phyloP scores from a whole-genome alignment of 176 grass and related monocot genomes.

The Musa itinerans region DNA sequence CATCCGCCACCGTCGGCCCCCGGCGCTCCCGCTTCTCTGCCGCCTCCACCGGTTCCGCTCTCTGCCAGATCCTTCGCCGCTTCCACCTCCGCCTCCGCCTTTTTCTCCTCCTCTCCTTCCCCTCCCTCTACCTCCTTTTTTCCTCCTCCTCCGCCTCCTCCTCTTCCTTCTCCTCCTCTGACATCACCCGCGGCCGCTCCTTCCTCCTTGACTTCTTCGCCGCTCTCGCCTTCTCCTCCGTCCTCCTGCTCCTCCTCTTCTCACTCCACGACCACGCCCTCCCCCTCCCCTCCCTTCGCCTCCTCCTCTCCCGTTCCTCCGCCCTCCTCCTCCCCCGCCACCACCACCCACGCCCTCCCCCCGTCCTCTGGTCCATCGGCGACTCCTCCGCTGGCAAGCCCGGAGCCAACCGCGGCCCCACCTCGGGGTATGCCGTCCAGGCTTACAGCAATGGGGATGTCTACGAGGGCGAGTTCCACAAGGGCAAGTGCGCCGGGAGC shows the following conservation, averaged over 20 bases:
- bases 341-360: constrained; percentile 25
- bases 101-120: constrained; percentile 56
- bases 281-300: constrained; percentile 2
- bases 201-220: constrained; percentile 82
- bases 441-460: constrained; percentile 78
- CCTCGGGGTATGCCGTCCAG: constrained; percentile 71
- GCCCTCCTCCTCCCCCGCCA: constrained; percentile 28
- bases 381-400: constrained; percentile 16
- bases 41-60: neutral
- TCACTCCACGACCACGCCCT: constrained; percentile 25
- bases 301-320: constrained; percentile 40
- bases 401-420: constrained; percentile 16
- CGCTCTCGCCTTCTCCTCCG: constrained; percentile 71
- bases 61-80: constrained; percentile 26
- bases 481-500: constrained; percentile 59
- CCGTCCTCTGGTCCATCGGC: constrained; percentile 90
- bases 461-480: constrained; percentile 83
- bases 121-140: constrained; percentile 52
- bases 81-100: constrained; percentile 1
- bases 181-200: constrained; percentile 36
- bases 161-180: constrained; percentile 40
- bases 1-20: constrained; percentile 11
- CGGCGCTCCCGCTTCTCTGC: no score
- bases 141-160: constrained; percentile 54
- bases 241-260: constrained; percentile 64